These are phyloP conservation scores for Xylaria sp. DNA, from an alignment of 2,329 filamentous ascomycete species.

Conservation along the genomic window DNA sequence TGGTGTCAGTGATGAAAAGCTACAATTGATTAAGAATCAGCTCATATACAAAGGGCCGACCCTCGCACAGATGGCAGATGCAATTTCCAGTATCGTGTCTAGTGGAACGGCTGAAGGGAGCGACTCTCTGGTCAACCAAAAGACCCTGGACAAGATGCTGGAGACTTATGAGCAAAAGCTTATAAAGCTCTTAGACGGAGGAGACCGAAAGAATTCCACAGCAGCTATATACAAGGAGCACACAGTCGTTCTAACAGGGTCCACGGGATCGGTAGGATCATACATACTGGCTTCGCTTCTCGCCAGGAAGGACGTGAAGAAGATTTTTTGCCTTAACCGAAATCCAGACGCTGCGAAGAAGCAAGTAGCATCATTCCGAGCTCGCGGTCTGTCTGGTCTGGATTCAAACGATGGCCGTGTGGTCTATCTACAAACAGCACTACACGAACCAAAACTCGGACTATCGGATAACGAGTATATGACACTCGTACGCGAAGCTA, in stretches of 20 bases:
- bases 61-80: conserved; percentile 14
- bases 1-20: conserved; percentile 9
- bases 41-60: conserved; percentile 24
- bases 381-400: conserved; percentile 12
- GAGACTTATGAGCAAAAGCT: conserved; percentile 17
- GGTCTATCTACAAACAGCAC: conserved; percentile 35
- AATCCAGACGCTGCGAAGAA: not conserved
- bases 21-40: conserved; percentile 13
- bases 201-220: not conserved
- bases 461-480: conserved; percentile 32
- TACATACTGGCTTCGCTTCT: conserved; percentile 31
- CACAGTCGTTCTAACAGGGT: conserved; percentile 25
- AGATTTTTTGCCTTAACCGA: conserved; percentile 32
- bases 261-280: conserved; percentile 32
- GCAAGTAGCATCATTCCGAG: conserved; percentile 24
- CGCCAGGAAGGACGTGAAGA: conserved; percentile 13
- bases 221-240: not conserved
- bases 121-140: not conserved
- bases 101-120: not conserved
- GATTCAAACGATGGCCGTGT: conserved; percentile 24
- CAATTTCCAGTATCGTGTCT: conserved; percentile 12
- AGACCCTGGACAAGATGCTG: conserved; percentile 7
- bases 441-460: conserved; percentile 36
- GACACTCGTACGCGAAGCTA: conserved; percentile 30
- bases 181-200: not conserved